These are phyloP conservation scores for Dryas octopetala DNA, from an alignment of 306 rosid genomes.

Conservation along the genomic window DNA sequence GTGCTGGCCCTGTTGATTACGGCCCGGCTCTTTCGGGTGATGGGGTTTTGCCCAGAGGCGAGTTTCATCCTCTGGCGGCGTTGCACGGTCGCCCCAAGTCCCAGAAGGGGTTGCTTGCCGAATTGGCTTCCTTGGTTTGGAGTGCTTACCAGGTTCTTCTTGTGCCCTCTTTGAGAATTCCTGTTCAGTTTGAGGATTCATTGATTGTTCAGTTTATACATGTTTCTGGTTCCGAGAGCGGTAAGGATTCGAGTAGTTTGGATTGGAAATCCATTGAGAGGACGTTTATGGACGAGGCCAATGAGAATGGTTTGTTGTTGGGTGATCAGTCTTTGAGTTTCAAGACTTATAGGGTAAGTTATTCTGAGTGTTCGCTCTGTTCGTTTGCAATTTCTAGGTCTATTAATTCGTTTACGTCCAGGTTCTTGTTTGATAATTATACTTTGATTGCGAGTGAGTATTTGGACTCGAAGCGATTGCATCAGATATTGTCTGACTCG, in stretches of 20 bases:
- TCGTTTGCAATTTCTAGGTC: conserved; percentile 73
- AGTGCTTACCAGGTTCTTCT: conserved; percentile 84
- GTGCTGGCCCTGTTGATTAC: conserved; percentile 88
- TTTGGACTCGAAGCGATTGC: conserved; percentile 86
- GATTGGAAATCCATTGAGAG: conserved; percentile 70
- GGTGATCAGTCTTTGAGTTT: conserved; percentile 71
- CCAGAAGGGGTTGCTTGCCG: conserved; percentile 63
- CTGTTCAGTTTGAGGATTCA: conserved; percentile 62
- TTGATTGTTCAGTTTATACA: conserved; percentile 75
- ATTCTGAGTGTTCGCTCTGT: conserved; percentile 58
- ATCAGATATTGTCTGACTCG: conserved; percentile 73
- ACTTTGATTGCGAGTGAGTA: conserved; percentile 94
- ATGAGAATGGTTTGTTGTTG: conserved; percentile 55
- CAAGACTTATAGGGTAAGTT: conserved; percentile 44
- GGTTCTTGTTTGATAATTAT: conserved; percentile 84
- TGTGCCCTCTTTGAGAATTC: conserved; percentile 84
- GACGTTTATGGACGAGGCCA: conserved; percentile 58
- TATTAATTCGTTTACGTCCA: conserved; percentile 72
- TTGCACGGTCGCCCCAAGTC: conserved; percentile 72
- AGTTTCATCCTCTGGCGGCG: conserved; percentile 83
- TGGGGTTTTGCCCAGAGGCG: conserved; percentile 77
- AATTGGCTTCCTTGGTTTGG: conserved; percentile 68
- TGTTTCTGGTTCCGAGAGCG: conserved; percentile 43
- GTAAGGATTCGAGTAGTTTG: conserved; percentile 45
- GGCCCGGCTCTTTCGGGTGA: conserved; percentile 91